Evolutionary conservation across 2,329 filamentous ascomycete species (phyloP), one percentile per base, ranked within the genome.

Genomic region (Alternaria triticimaculans): DNA sequence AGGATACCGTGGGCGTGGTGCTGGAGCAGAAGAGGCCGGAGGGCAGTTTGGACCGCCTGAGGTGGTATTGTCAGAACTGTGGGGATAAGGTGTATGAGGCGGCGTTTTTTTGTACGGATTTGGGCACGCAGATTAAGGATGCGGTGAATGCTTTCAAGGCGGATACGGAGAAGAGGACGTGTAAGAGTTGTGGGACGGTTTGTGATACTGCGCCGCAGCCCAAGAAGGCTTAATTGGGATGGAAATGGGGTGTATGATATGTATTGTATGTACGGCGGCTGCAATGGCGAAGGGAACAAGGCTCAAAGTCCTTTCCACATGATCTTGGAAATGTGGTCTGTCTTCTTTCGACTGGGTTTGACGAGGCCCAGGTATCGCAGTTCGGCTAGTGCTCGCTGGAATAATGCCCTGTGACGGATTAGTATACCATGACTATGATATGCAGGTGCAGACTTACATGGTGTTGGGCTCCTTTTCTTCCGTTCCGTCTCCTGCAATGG

Each of bases 101-200:
- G 46, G 84, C 87, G 11, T 98, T 99, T 76, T 89, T 96, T 79
- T 97, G 94, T 80, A 94, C 90, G 33, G 91, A 98, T 82, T 82
- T 98, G 67, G 95, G 95, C 20, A 95, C 91, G 23, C 96, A 98
- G 88, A 95, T 99, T 77, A 98, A 97, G 85, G 88, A 88, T 56
- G 94, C 92, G 8, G 95, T 98, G 41, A 89, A 97, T 80, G 86
- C 84, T 20, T 98, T 98, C 80, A 91, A 89, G 80, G 86, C 79
- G 2, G 88, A 91, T 75, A 86, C 89, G 60, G 84, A 88, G 63
- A 88, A 87, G 80, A 88, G 95, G 78, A 94, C 82, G 62, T 99
- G 96, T 81, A 84, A 85, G 70, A 86, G 84, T 28, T 99, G 96
- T 80, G 94, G 94, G 21, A 83, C 84, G 61, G 71, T 97, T 72